These are phyloP conservation scores for Beta vulgaris DNA, from an alignment of 148 eudicot genomes.

Conservation along the genomic window DNA sequence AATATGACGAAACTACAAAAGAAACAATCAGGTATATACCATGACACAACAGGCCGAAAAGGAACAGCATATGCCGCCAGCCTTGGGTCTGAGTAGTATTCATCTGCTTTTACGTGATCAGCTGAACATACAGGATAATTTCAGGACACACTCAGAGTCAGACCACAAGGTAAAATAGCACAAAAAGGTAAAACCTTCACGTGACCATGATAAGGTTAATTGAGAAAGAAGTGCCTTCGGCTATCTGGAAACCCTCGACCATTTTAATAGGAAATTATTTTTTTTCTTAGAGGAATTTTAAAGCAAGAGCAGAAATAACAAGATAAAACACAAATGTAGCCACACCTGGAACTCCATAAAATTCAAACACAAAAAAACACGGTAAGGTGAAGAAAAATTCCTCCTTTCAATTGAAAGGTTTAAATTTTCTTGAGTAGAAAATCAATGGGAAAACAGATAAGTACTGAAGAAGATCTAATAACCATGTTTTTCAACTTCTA, in stretches of 20 bases:
- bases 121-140: conserved; percentile 42
- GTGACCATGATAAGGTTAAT: background rate
- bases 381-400: no score
- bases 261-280: background rate
- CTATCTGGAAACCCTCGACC: background rate
- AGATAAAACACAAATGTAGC: background rate
- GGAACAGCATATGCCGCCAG: conserved; percentile 99
- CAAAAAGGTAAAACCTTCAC: background rate
- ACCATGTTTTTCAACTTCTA: no score
- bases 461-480: no score
- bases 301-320: background rate
- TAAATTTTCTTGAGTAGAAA: no score
- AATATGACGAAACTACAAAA: conserved; percentile 3
- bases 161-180: background rate
- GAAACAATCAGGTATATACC: conserved; percentile 44
- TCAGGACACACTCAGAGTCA: conserved; percentile 1
- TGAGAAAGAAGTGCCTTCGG: background rate
- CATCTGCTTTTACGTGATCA: conserved; percentile 95
- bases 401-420: no score
- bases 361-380: no score
- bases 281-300: no score
- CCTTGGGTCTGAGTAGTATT: conserved; percentile 82
- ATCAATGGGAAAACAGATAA: no score
- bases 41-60: conserved; percentile 57
- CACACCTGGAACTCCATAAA: no score